Evolutionary conservation across 306 rosid genomes (phyloP).

Genomic region (Albizia julibrissin): DNA sequence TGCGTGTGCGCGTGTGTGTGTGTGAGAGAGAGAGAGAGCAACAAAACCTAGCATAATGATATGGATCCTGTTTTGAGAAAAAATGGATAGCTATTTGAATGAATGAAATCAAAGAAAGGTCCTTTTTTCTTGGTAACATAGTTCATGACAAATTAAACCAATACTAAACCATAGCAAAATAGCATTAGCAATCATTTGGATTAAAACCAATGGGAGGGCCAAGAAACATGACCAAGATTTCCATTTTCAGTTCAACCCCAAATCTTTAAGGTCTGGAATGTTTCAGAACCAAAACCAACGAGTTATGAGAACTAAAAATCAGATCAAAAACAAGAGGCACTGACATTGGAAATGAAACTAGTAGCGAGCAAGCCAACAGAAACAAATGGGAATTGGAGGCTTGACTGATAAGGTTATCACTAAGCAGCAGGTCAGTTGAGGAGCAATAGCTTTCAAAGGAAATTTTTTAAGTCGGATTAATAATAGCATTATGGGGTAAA

Average conservation of each 20-base stretch:
- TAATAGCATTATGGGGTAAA: constrained; percentile 1
- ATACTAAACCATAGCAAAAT: background rate
- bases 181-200: constrained; percentile 13
- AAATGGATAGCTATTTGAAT: background rate
- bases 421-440: background rate
- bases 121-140: background rate
- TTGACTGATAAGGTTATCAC: constrained; percentile 11
- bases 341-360: constrained; percentile 3
- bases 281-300: background rate
- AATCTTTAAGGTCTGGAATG: background rate
- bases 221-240: constrained; percentile 25
- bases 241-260: constrained; percentile 23
- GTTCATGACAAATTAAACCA: constrained; percentile 22
- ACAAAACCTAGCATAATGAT: background rate
- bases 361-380: background rate
- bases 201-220: constrained; percentile 17
- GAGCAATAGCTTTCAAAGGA: constrained; percentile 26
- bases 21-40: background rate
- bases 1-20: fast-evolving
- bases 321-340: background rate
- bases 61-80: background rate
- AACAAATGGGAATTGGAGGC: constrained; percentile 4
- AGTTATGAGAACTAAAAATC: background rate
- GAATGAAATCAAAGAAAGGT: background rate
- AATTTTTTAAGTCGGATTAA: constrained; percentile 23